phyloP scores from a whole-genome alignment of 257 asterid genomes.

The Verbascum thapsus region DNA sequence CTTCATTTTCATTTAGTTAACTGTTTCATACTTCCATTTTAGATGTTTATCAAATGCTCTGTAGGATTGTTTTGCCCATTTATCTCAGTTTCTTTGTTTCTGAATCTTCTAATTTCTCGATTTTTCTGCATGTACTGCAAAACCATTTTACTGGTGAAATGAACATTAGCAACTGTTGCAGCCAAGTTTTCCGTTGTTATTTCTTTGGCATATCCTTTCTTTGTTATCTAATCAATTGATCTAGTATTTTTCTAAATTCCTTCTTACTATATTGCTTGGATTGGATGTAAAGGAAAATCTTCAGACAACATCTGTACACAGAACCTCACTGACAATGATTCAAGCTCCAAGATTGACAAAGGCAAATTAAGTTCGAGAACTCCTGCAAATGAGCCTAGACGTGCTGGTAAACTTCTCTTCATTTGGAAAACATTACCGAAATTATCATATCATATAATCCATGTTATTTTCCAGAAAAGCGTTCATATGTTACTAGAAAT shows the following conservation, averaged over 20 bases:
- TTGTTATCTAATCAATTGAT: constrained; percentile 23
- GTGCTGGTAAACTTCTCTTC: constrained; percentile 65
- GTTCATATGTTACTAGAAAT: neutral
- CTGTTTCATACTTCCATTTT: too few relatives aligned
- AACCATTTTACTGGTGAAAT: constrained; percentile 26
- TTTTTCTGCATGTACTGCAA: constrained; percentile 8
- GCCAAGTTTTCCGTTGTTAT: constrained; percentile 8
- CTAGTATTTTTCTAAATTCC: constrained; percentile 15
- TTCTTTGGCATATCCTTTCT: constrained; percentile 13
- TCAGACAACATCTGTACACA: constrained; percentile 37
- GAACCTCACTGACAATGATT: constrained; percentile 34
- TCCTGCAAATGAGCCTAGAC: constrained; percentile 49
- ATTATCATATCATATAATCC: neutral
- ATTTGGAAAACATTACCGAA: constrained; percentile 23
- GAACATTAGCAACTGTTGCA: constrained; percentile 13
- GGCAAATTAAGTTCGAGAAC: constrained; percentile 31
- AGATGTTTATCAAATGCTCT: constrained; percentile 14
- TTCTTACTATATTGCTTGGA: constrained; percentile 22
- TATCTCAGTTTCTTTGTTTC: constrained; percentile 12
- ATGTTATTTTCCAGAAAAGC: neutral
- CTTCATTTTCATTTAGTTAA: constrained; percentile 11
- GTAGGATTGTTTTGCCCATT: constrained; percentile 3
- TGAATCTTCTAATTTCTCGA: constrained; percentile 20
- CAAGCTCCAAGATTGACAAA: constrained; percentile 36
- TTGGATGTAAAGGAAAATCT: constrained; percentile 42